These are phyloP conservation scores for Globisporangium nunn DNA, from an alignment of 352 stramenopile species.

Conservation along the genomic window DNA sequence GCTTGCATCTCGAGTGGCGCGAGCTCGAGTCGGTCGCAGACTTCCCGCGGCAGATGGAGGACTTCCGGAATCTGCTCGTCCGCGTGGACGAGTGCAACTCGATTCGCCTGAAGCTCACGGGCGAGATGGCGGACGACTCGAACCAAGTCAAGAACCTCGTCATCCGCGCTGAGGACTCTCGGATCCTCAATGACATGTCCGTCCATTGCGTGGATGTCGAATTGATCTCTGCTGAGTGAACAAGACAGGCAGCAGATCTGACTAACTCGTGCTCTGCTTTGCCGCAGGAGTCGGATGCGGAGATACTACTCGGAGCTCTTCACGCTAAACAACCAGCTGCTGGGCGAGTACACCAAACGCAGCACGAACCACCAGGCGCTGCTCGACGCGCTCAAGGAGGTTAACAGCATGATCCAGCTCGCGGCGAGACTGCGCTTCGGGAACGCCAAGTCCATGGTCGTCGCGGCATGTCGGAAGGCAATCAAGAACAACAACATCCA, in stretches of 20 bases:
- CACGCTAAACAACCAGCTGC: conserved; percentile 86
- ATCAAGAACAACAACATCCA: conserved; percentile 90
- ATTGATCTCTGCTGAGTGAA: neutral
- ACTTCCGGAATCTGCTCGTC: conserved; percentile 64
- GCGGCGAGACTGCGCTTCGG: conserved; percentile 83
- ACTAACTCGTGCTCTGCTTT: neutral
- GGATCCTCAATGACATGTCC: conserved; percentile 90
- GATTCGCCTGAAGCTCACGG: conserved; percentile 85
- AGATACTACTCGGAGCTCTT: conserved; percentile 89
- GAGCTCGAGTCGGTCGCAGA: conserved; percentile 81
- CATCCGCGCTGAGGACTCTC: conserved; percentile 88
- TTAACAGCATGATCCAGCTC: conserved; percentile 91
- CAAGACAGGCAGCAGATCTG: neutral
- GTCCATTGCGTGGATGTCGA: conserved; percentile 7
- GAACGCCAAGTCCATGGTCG: conserved; percentile 74
- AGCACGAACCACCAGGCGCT: conserved; percentile 89
- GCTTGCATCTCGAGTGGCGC: conserved; percentile 69
- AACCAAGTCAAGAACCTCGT: conserved; percentile 89
- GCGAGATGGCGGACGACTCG: conserved; percentile 91
- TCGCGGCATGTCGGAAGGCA: conserved; percentile 78
- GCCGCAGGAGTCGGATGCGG: conserved; percentile 49
- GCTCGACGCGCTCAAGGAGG: conserved; percentile 86
- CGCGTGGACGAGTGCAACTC: conserved; percentile 85
- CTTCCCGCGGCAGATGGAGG: conserved; percentile 86
- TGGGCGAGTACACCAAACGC: conserved; percentile 90